Conservation (phyloP, 306 rosid genomes). For the Castanea crenata region DNA sequence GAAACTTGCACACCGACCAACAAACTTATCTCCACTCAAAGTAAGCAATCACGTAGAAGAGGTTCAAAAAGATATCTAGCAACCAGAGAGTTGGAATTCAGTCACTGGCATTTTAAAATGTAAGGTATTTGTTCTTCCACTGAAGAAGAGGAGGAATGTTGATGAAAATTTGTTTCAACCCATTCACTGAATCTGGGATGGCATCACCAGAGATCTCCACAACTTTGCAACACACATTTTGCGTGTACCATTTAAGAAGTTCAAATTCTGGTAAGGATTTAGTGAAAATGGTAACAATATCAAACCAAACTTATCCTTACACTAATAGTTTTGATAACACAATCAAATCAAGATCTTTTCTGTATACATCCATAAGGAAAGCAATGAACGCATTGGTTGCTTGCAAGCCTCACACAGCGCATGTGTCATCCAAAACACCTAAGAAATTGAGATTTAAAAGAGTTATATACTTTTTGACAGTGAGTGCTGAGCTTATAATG, state of each 20-base stretch:
- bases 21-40: not conserved
- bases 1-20: not conserved
- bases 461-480: not conserved
- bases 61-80: not conserved
- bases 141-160: constrained; percentile 48
- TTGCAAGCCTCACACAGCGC: constrained; percentile 60
- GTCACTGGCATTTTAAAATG: not conserved
- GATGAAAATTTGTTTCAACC: constrained; percentile 50
- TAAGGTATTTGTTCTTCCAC: constrained; percentile 29
- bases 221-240: constrained; percentile 44
- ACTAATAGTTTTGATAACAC: constrained; percentile 42
- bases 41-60: not conserved
- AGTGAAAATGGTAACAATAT: not conserved
- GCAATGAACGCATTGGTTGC: constrained; percentile 42
- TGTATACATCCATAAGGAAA: constrained; percentile 49
- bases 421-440: constrained; percentile 63
- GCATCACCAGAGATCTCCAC: constrained; percentile 38
- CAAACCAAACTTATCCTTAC: constrained; percentile 31
- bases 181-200: constrained; percentile 50
- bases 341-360: constrained; percentile 43
- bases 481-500: not conserved
- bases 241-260: constrained; percentile 1
- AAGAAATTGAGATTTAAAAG: constrained; percentile 7
- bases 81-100: no score
- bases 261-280: constrained; percentile 1